Conservation (phyloP, 805 yeast species). For the Schwanniomyces yamadae region DNA sequence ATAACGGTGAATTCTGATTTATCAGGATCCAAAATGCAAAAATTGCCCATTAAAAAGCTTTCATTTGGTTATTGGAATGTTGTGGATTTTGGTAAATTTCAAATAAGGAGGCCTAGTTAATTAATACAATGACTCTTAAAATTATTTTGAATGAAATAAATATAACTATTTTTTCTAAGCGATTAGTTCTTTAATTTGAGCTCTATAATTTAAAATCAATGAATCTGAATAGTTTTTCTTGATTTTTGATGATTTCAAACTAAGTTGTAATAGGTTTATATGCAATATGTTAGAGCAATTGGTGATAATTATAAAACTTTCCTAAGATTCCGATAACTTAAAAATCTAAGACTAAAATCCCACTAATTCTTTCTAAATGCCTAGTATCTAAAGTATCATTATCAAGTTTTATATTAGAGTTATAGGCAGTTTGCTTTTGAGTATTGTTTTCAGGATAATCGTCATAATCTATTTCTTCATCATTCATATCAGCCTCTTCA, state of each 20-base stretch:
- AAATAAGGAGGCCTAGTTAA: neutral
- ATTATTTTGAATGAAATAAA: too few species aligned
- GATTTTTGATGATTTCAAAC: neutral
- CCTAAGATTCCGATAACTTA: conserved; percentile 19
- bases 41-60: conserved; percentile 11
- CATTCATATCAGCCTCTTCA: conserved; percentile 12
- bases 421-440: conserved; percentile 15
- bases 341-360: conserved; percentile 57
- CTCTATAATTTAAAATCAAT: too few species aligned
- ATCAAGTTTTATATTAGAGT: conserved; percentile 11
- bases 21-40: conserved; percentile 19
- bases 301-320: neutral
- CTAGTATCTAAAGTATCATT: conserved; percentile 48
- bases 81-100: conserved; percentile 8
- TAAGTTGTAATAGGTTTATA: too few species aligned
- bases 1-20: conserved; percentile 24
- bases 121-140: neutral
- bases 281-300: too few species aligned
- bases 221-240: too few species aligned
- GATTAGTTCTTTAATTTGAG: too few species aligned
- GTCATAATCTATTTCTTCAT: conserved; percentile 15
- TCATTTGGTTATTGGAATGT: conserved; percentile 15
- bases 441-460: conserved; percentile 17
- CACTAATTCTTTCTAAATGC: conserved; percentile 56
- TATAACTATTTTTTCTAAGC: too few species aligned